phyloP scores from a whole-genome alignment of 805 yeast genomes.

The Cyberlindnera americana region DNA sequence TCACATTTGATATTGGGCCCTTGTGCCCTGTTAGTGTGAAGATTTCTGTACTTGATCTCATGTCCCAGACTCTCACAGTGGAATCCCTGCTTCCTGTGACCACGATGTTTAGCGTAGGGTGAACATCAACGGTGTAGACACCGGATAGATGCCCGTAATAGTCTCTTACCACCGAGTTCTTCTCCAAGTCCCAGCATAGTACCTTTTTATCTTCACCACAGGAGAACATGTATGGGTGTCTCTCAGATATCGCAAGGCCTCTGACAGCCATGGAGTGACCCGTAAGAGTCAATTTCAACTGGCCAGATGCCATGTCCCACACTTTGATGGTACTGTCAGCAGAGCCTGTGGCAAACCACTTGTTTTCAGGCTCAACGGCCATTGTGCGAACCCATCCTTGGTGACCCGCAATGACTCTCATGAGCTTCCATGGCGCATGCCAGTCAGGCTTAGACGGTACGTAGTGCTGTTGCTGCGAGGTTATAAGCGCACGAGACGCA shows the following conservation, averaged over 20 bases:
- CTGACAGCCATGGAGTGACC: conserved; percentile 92
- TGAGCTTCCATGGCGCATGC: conserved; percentile 71
- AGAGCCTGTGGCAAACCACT: conserved; percentile 91
- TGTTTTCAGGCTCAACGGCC: conserved; percentile 78
- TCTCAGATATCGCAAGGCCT: conserved; percentile 63
- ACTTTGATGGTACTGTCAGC: conserved; percentile 84
- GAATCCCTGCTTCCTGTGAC: conserved; percentile 90
- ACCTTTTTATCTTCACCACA: conserved; percentile 93
- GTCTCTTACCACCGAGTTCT: conserved; percentile 74
- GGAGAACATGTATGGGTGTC: conserved; percentile 85
- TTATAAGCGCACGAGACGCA: conserved; percentile 15
- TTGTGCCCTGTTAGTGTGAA: conserved; percentile 82
- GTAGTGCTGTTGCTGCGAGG: conserved; percentile 15
- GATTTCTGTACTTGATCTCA: conserved; percentile 70
- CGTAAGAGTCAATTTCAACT: conserved; percentile 68
- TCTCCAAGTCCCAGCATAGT: conserved; percentile 94
- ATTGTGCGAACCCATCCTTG: conserved; percentile 89
- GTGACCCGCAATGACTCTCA: conserved; percentile 80
- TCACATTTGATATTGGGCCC: conserved; percentile 66
- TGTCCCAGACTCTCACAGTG: conserved; percentile 89
- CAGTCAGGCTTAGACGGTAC: conserved; percentile 29
- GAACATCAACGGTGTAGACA: conserved; percentile 76
- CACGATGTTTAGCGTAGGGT: conserved; percentile 80
- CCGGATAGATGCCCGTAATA: conserved; percentile 95
- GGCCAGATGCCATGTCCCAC: conserved; percentile 81